These are phyloP conservation scores for Diutina scorzettiae DNA, from an alignment of 1,139 yeast species.

Conservation along the genomic window DNA sequence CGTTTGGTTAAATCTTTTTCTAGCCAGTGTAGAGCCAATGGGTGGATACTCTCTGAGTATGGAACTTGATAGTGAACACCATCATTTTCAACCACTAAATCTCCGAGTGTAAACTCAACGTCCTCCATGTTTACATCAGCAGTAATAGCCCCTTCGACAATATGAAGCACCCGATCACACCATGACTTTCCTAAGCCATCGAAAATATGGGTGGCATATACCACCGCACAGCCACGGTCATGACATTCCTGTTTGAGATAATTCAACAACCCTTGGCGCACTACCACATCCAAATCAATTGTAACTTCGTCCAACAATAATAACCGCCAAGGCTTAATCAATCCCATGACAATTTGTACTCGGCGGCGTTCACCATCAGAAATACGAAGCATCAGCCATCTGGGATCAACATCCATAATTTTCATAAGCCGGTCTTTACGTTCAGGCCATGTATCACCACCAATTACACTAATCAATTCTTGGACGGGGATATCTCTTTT, in stretches of 20 bases:
- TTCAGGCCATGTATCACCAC: constrained; percentile 63
- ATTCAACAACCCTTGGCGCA: constrained; percentile 58
- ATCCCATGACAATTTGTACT: constrained; percentile 89
- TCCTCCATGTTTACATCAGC: constrained; percentile 17
- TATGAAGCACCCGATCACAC: constrained; percentile 81
- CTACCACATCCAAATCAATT: constrained; percentile 88
- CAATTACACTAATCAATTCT: constrained; percentile 66
- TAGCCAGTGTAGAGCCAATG: constrained; percentile 60
- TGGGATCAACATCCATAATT: constrained; percentile 71
- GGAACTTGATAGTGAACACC: constrained; percentile 22
- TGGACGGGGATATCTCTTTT: constrained; percentile 84
- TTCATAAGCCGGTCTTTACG: constrained; percentile 67
- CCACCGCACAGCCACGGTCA: constrained; percentile 52
- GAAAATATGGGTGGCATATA: constrained; percentile 93
- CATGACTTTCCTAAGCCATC: constrained; percentile 77
- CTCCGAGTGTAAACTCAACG: constrained; percentile 16
- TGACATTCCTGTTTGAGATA: constrained; percentile 65
- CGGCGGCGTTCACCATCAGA: constrained; percentile 94
- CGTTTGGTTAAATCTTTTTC: constrained; percentile 37
- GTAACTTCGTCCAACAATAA: constrained; percentile 88
- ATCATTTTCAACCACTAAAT: constrained; percentile 11
- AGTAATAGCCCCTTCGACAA: constrained; percentile 48
- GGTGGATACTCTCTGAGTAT: constrained; percentile 48
- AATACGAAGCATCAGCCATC: constrained; percentile 86
- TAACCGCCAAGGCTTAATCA: constrained; percentile 80